A percentile compares a stretch with the other conserved stretches of the same genome.
These are phyloP conservation scores for Lasiosphaeriaceae sp. DNA, from an alignment of 495 filamentous ascomycete genomes.

Conservation along the genomic window DNA sequence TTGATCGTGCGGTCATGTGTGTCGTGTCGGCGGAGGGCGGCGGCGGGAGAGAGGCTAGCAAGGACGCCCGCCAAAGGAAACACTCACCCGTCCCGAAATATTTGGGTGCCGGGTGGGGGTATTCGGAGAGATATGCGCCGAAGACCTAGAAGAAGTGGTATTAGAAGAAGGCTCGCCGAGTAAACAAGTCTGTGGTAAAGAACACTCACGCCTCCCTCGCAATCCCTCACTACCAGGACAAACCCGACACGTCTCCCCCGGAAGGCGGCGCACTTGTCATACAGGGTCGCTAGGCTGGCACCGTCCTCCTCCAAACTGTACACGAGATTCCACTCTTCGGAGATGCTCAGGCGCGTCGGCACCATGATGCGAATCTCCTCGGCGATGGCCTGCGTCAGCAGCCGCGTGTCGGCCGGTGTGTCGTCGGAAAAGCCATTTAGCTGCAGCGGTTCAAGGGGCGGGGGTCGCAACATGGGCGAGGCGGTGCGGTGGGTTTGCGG, in stretches of 20 bases:
- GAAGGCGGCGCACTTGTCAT: slow-evolving; percentile 62
- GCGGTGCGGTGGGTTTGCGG: slow-evolving; percentile 27
- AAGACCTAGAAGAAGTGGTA: slow-evolving; percentile 57
- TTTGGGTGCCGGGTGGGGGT: slow-evolving; percentile 70
- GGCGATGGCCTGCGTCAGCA: slow-evolving; percentile 70
- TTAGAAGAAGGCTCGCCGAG: neutral
- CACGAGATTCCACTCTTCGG: slow-evolving; percentile 77
- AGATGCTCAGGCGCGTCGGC: slow-evolving; percentile 77
- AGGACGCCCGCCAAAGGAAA: slow-evolving; percentile 88
- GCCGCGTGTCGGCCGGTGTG: slow-evolving; percentile 32
- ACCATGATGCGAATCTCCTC: slow-evolving; percentile 93
- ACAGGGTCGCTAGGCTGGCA: slow-evolving; percentile 80
- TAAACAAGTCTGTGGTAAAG: neutral
- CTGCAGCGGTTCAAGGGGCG: slow-evolving; percentile 42
- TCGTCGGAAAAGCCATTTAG: slow-evolving; percentile 38
- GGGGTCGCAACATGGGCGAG: slow-evolving; percentile 35
- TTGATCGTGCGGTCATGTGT: slow-evolving; percentile 60
- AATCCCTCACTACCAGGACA: slow-evolving; percentile 80
- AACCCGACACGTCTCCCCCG: slow-evolving; percentile 73
- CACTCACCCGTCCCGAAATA: slow-evolving; percentile 97
- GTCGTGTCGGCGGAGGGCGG: slow-evolving; percentile 74
- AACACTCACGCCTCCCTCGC: slow-evolving; percentile 62
- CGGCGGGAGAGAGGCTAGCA: slow-evolving; percentile 60
- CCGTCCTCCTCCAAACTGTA: slow-evolving; percentile 95
- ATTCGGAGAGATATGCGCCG: slow-evolving; percentile 89